Base-by-base conservation (phyloP, 2,329 filamentous ascomycete species). In the Eurotiales sp. region DNA sequence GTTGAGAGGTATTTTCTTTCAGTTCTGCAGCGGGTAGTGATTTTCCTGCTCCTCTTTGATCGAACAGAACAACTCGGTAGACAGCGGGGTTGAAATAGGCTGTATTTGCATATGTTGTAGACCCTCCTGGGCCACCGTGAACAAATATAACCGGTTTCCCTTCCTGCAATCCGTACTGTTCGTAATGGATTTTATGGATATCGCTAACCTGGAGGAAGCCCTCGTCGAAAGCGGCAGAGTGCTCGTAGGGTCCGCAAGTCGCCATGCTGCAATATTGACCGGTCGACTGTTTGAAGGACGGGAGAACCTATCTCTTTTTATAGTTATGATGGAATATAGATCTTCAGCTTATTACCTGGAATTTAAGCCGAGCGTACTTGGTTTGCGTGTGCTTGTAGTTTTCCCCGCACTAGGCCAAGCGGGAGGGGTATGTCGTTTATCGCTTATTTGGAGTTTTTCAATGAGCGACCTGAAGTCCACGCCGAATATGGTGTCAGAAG, bases 51-150 rank as follows among this genome's bases (percentile, higher is more conserved):
- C 75, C 74, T 17, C 75, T 69, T 57, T 77, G 75, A 56, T 77
- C 75, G 46, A 77, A 62, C 22, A 77, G 69, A 23, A 77, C 61
- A 17, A 73, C 70, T 12, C 72, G 69, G 56, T 77, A 77, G 27
- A 71, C 58, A 7, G 59, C 51, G 2, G 74, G 73, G 53, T 75
- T 60, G 62, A 77, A 77, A 60, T 71, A 77, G 40, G 55, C 70
- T 17, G 70, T 69, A 55, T 70, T 70, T 25, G 43, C 44, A 42
- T 66, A 63, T 14, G 66, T 61, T 29, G 60, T 69, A 29, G 61
- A 56, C 8, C 67, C 72, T 23, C 72, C 72, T 4, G 72, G 72
- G 1, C 72, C 73, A n/a, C 73, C 73, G 46, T 76, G 73, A 6
- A 75, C 66, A 51, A 66, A 75, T 14, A 75, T 58, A 1, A 72